Base-by-base conservation (phyloP, 2,329 filamentous ascomycete species). In the Colletotrichum navitas region DNA sequence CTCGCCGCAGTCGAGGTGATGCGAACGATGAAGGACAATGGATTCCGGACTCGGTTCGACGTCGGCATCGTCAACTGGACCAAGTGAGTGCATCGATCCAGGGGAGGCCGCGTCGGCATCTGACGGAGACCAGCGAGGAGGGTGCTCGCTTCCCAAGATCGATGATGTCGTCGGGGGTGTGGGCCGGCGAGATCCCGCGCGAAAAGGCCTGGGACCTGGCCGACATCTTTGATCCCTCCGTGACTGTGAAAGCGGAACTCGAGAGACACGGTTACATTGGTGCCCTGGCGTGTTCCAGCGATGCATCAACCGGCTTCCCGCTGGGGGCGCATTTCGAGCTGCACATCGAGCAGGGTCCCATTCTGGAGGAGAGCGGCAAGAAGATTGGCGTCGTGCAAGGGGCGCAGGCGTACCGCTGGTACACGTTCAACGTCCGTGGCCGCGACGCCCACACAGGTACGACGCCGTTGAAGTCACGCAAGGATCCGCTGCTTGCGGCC, bases 261-360 rank as follows among this genome's bases (percentile, higher is more conserved):
- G 84, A 92, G 77, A 86, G 91, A 18, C 94, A 94, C 62, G 90
- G 90, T 0, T 94, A 93, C 74, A 81, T 94, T 0, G 93, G 93
- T 18, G 75, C 80, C 0, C 81, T 85, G 0, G 47, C 66, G 16
- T 74, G 72, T 36, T 66, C 70, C 4, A 61, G 51, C 55, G 43
- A 56, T 41, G 41, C 55, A 16, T 39, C 56, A 2, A 10, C 58
- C 11, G 71, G 70, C 2, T 74, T 67, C 29, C 91, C 91, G 0
- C 89, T 93, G 81, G 91, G 88, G 1, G 92, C 91, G 1, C 93
- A 95, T 79, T 95, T 95, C 76, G 93, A 95, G 79, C 85, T 96
- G 12, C 93, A 96, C 77, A 95, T 95, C 64, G 94, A 97, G 79
- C 94, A 97, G 79, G 93, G 93, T 0, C 93, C 93, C 0, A 88